Evolutionary conservation across 2,329 filamentous ascomycete genomes (phyloP), one percentile per base, ranked within the genome.

Genomic region (Metarhizium humberi): DNA sequence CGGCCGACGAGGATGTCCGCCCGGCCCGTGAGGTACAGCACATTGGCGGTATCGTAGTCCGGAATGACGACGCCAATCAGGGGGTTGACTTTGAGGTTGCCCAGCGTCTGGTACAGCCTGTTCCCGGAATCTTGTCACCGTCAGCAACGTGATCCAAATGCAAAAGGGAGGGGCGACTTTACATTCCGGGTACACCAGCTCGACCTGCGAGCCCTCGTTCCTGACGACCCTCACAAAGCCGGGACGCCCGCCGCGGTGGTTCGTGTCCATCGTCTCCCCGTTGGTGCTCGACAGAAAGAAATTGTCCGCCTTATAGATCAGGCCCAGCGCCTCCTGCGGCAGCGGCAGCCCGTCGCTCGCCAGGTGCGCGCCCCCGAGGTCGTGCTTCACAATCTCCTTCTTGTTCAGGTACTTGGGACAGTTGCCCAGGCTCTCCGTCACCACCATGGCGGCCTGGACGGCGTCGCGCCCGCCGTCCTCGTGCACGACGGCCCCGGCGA

Each of bases 331-430:
- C 25, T 25, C 25, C 25, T 25, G 25, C 25, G 25, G 25, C 25
- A 25, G 25, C 25, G 25, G 25, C 25, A 25, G 25, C 25, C 25
- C 25, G 3, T 25, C 25, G 1, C 25, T 4, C 25, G 25, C 25
- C 25, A 25, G 25, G 25, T 25, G 25, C 4, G 25, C 25, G 25
- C 25, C 25, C 25, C 25, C 25, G 25, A 4, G 25, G 25, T 25
- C 25, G 32, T 61, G 59, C 5, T 79, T 76, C 2, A 70, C 65
- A 43, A 95, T 81, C 2, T 74, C 72, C 66, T 88, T 91, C 63
- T 81, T 82, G 68, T 92, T 94, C 38, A 95, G 67, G 63, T 95
- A 95, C 69, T 95, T 95, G 2, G 90, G 90, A 63, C 90, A 95
- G 62, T 94, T 95, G 0, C 88, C 85, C 72, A 95, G 64, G 60